Base-by-base conservation (phyloP, 1,139 yeast genomes). In the Zhuliangozyma parablackwelliae region DNA sequence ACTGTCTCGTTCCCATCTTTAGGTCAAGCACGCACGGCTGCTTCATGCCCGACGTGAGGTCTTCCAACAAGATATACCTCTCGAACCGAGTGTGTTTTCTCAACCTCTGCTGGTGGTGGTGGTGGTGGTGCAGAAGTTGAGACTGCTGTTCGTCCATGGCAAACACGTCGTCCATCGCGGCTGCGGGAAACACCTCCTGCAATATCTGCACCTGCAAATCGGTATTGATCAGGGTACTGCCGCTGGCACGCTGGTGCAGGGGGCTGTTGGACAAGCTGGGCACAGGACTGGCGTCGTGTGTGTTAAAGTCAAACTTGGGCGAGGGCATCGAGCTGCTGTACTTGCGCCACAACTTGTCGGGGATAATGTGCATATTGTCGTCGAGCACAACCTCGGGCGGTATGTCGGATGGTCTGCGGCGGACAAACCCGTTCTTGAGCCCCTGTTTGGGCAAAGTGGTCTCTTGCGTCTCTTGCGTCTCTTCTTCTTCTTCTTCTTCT, bases 1-100 rank as follows among this genome's bases (percentile, higher is more conserved):
- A 92, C 59, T 94, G 99, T 38, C 99, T 72, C 0, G 99, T 90
- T 1, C 99, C 99, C 97, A 94, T 92, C 57, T 94, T 94, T 48
- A 94, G 70, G 60, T 94, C 99, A 41, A 94, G 66, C 1, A 92
- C 97, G 56, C 97, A 89, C 0, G 98, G 97, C 43, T 75, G 75
- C 26, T 62, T 67, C 82, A 92, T 78, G 26, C 88, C 87, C 36
- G 82, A 75, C 0, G 97, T 90, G 38, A 94, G 65, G 61, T 94
- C 99, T 54, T 94, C 98, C 37, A 90, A 67, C n/a, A 94, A 63
- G 29, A 94, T 84, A 53, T 89, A 89, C 47, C 94, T 69, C 57
- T 86, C 95, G 34, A 83, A 80, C 36, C 83, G 58, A 2, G 80
- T 76, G 36, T 65, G 69, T 43, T 69, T 71, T 28, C 72, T 61